phyloP scores from a whole-genome alignment of 108 stramenopile species.

The Schizochytrium sp. region DNA sequence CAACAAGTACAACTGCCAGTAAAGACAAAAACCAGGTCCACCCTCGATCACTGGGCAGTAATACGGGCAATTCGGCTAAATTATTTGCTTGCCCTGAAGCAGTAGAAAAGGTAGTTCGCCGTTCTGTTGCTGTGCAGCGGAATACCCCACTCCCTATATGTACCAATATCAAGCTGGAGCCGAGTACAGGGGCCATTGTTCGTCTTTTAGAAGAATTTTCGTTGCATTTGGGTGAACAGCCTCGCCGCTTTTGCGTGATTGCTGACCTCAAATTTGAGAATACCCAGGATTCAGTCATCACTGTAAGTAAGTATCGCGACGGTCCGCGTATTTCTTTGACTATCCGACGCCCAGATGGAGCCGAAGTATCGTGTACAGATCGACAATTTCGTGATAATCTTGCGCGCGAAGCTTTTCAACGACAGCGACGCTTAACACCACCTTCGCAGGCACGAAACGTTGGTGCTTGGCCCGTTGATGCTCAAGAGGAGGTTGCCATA shows the following conservation, averaged over 20 bases:
- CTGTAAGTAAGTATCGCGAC: background rate
- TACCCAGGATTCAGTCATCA: background rate
- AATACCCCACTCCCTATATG: background rate
- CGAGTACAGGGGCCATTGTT: background rate
- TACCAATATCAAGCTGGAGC: conserved; percentile 1
- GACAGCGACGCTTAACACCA: conserved; percentile 25
- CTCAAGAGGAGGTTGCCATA: background rate
- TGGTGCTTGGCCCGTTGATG: conserved; percentile 19
- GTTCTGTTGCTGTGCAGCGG: background rate
- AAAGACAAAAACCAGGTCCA: too few species aligned
- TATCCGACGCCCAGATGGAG: background rate
- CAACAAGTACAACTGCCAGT: too few species aligned
- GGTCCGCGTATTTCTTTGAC: background rate
- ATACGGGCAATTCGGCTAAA: background rate
- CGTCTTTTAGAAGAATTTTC: conserved; percentile 25
- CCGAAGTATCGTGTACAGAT: background rate
- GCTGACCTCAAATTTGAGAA: background rate
- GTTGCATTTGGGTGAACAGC: background rate
- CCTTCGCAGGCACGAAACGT: background rate
- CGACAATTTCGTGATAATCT: background rate
- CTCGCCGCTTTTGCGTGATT: background rate
- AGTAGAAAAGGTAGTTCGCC: background rate
- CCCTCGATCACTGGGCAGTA: background rate
- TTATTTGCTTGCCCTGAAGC: background rate
- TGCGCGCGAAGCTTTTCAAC: conserved; percentile 35